Percentiles rank a stretch among this genome's conserved stretches.
phyloP scores from a whole-genome alignment of 768 basidiomycete species.

The Russula dissimulans region DNA sequence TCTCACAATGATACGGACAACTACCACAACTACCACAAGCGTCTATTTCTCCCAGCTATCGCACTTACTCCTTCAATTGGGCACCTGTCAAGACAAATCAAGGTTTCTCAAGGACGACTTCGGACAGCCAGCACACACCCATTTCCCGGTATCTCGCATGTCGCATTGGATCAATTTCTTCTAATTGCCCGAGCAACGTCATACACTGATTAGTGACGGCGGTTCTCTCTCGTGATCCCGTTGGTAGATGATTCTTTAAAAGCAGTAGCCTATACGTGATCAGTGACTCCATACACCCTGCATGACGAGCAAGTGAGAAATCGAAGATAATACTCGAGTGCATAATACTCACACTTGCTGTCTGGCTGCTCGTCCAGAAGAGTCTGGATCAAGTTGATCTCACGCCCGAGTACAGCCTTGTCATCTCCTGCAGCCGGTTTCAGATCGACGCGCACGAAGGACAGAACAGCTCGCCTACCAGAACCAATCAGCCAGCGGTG shows the following conservation, averaged over 20 bases:
- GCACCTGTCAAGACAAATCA: neutral
- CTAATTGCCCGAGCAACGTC: slow-evolving; percentile 45
- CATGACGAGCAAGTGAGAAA: neutral
- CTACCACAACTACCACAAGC: too few species aligned
- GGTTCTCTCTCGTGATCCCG: slow-evolving; percentile 25
- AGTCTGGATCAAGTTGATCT: slow-evolving; percentile 74
- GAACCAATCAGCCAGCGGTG: slow-evolving; percentile 92
- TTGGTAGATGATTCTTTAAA: slow-evolving; percentile 36
- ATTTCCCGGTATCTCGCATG: slow-evolving; percentile 60
- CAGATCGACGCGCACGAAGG: neutral
- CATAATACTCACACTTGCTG: slow-evolving; percentile 64
- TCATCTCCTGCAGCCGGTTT: slow-evolving; percentile 41
- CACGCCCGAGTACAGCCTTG: slow-evolving; percentile 49
- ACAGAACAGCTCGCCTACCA: slow-evolving; percentile 36
- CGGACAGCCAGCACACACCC: slow-evolving; percentile 30
- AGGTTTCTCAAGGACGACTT: neutral
- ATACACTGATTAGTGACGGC: slow-evolving; percentile 37
- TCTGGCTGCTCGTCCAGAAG: slow-evolving; percentile 84
- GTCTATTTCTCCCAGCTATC: neutral
- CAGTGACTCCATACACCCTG: slow-evolving; percentile 93
- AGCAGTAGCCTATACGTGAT: slow-evolving; percentile 75
- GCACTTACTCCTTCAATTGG: neutral
- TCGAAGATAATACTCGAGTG: neutral
- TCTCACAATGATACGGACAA: neutral
- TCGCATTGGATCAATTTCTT: slow-evolving; percentile 56